Conservation (phyloP, 2,329 filamentous ascomycete genomes). For the Aspergillus sp. region DNA sequence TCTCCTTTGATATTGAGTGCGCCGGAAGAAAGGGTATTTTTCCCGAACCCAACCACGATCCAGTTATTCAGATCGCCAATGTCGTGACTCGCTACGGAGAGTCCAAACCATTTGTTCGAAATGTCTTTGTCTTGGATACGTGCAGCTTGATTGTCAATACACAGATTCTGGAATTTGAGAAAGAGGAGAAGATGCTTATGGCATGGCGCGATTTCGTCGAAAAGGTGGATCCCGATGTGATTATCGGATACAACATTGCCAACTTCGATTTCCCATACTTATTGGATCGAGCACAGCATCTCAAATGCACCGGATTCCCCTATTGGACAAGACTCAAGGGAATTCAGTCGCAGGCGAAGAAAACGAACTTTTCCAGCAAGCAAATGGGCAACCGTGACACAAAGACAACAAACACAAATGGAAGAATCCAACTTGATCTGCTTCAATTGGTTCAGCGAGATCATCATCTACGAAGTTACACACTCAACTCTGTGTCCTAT, state of each 20-base stretch:
- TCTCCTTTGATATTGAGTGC: conserved; percentile 99
- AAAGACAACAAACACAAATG: conserved; percentile 91
- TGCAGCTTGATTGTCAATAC: conserved; percentile 94
- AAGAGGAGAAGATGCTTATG: conserved; percentile 85
- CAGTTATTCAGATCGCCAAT: conserved; percentile 97
- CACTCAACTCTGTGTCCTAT: conserved; percentile 89
- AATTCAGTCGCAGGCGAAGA: conserved; percentile 65
- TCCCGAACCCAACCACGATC: conserved; percentile 84
- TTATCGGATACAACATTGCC: conserved; percentile 97
- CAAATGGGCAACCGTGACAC: conserved; percentile 97
- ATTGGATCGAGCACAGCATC: conserved; percentile 76
- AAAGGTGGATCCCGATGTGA: conserved; percentile 89
- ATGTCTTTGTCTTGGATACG: conserved; percentile 91
- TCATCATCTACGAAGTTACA: conserved; percentile 93
- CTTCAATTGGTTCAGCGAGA: conserved; percentile 94
- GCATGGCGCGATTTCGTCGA: conserved; percentile 87
- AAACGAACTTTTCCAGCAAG: conserved; percentile 90
- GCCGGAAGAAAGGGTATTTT: conserved; percentile 97
- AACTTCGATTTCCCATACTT: conserved; percentile 99
- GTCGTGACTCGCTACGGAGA: conserved; percentile 93
- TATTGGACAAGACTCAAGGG: conserved; percentile 79
- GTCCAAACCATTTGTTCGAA: conserved; percentile 88
- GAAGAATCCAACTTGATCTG: conserved; percentile 85
- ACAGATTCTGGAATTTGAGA: conserved; percentile 76
- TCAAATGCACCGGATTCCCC: conserved; percentile 76